Evolutionary conservation across 257 asterid genomes (phyloP), one percentile per base, ranked within the genome.

Genomic region (Anisodus acutangulus): DNA sequence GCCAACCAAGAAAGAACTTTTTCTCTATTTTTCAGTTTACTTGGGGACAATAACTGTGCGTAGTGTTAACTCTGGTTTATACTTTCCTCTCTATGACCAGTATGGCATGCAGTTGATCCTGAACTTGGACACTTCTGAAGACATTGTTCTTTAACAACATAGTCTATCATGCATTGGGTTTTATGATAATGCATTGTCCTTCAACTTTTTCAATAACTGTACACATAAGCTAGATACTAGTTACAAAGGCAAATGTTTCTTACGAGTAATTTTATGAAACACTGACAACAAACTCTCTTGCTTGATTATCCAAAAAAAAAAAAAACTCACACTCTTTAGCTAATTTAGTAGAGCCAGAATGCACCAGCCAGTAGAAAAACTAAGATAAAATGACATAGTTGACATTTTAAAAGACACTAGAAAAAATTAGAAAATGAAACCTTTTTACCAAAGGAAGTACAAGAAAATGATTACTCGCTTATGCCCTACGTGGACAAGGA

Each of bases 171-270:
- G 60, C 60, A 55, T 55, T 55, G 6, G 15, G n/a, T 55, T 12
- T 55, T 55, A 55, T 55, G 60, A 35, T 6, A 68, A 68, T 70
- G 79, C 15, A 39, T 90, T 93, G 98, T 55, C 98, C 99, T 92
- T 95, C 99, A 78, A 94, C 98, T 88, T 97, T 97, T 26, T 98
- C 99, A 98, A 95, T 95, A 83, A 97, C 99, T 95, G 92, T 70
- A 88, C 84, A 60, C 16, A 64, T 41, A 80, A 51, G 6, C 19
- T 9, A 51, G 62, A 4, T 2, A 47, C 35, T 47, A 11, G 19
- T 47, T 17, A 2, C 13, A 10, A 12, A 45, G 5, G 2, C 7
- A 72, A 1, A 62, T 19, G 80, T 1, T 47, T 51, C 59, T 0
- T 11, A 12, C 0, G 60, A 10, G 41, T 72, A 8, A 19, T 22